Base-by-base conservation (phyloP, 2,329 filamentous ascomycete species). In the Alternaria solani region DNA sequence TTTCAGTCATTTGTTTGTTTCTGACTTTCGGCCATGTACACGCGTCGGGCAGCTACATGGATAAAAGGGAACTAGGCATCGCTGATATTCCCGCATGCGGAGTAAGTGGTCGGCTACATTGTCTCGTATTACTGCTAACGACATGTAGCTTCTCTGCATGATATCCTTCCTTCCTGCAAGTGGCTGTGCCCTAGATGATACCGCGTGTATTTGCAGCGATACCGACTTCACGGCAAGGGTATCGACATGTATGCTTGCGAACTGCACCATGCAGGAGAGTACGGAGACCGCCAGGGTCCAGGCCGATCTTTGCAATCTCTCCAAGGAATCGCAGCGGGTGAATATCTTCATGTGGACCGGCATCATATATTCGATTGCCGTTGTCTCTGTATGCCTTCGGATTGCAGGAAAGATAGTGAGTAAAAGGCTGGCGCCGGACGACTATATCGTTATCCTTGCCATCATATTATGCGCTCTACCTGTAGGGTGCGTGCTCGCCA, bases 231-330 rank as follows among this genome's bases (percentile, higher is more conserved):
- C 52, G 23, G 42, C 56, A 16, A 43, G 25, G 2, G 11, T 62
- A 8, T 42, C 60, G 23, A 59, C 52, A 34, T 72, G 70, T 11
- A 60, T 71, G 63, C 58, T 71, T 12, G 51, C 54, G 18, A 72
- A 71, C 28, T 72, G 68, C 48, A 71, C 68, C 0, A 71, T 71
- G 67, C 58, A 54, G 9, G 70, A 71, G 8, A 55, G 25, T 38
- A 14, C 55, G 49, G 61, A 57, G 7, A 72, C 68, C 4, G 64
- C 68, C 1, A 68, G 66, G 36, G 70, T 73, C 1, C 68, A 71
- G 43, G 65, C 65, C 2, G 60, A 60, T 18, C 41, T 73, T 6
- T 74, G 70, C 56, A 49, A 66, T 14, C 51, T 72, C 7, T 39
- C 69, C 2, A 51, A 66, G 20, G 64, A 68, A 9, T 71, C 56